Evolutionary conservation across 2,329 filamentous ascomycete genomes (phyloP), one percentile per base, ranked within the genome.

Genomic region (Aspergillus cejpii): DNA sequence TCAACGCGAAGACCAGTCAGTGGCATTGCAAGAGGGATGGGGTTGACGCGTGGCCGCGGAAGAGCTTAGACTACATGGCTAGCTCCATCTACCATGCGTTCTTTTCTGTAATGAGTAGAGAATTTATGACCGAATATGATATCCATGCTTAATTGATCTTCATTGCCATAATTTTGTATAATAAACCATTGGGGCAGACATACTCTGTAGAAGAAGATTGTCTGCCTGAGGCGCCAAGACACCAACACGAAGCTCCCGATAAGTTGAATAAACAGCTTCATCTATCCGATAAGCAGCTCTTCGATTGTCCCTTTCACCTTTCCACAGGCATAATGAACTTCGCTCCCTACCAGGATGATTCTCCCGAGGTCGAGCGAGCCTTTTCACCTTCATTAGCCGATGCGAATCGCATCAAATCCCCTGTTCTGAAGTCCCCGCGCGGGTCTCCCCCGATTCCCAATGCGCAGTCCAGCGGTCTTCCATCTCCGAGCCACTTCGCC

Each of bases 291-390:
- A 55, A 52, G 42, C 34, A 44, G 41, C 45, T 51, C 27, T 37
- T 44, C 41, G 24, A 39, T 39, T 24, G 23, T 42, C 23, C 37
- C 24, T 39, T 28, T 26, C 19, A 39, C 42, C 39, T 43, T 23
- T 41, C 39, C 43, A 15, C 33, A 33, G 24, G 51, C 49, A 72
- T 58, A 44, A 92, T 92, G 86, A 87, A 96, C 73, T 98, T 97
- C 66, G 92, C 92, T 37, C 92, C 92, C 28, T 98, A 97, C 71
- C 92, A 97, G 74, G 91, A 91, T 67, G 85, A 85, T 39, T 85
- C 85, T 12, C 92, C 92, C 7, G 90, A 97, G 72, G 78, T 84
- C 57, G 80, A 82, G 55, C 87, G 91, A 60, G 81, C 85, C 41
- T 77, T 89, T 64, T 94, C 87, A 15, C 87, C 89, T 41, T 77